Base-by-base conservation (phyloP, 164 flowering plant species). In the Dillenia suffruticosa region DNA sequence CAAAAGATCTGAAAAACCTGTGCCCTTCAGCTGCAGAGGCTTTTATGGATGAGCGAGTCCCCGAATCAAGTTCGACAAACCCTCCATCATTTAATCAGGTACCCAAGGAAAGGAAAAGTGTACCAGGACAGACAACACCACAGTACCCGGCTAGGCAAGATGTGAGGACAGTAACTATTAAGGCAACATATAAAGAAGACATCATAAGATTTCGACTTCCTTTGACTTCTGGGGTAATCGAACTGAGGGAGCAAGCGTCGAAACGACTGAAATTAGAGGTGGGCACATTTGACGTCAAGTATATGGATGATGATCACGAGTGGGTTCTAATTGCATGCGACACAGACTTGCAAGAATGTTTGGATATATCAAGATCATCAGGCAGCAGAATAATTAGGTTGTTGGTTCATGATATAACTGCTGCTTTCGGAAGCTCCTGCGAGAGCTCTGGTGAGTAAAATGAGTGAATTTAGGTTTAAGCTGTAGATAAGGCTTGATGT, bases 291-390 rank as follows among this genome's bases (percentile, higher is more conserved):
- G 89, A 89, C 58, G 75, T 94, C 51, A 91, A 89, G 81, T 88
- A 94, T 70, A 70, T 86, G 32, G 97, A 91, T 66, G 99, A 94
- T 49, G 99, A 94, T 74, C 77, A 77, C 0, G 99, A 94, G 54
- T 84, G 87, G 96, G 92, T 94, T 49, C 58, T 80, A 56, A 70
- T 94, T 46, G 88, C 87, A 7, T 89, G 96, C 40, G 90, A 95
- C 63, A 92, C 90, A 2, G 99, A 95, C 69, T 70, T 88, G 64
- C 89, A 73, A 59, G 99, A 95, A 63, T 95, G 99, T 62, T 49
- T 89, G 47, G 97, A 95, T 50, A 59, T 86, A 44, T 76, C 82
- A 10, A 79, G 64, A 72, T 76, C 84, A 44, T 79, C 89, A 3
- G 84, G 92, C 15, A 64, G 77, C 66, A 84, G 75, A 50, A 73